phyloP scores from a whole-genome alignment of 108 stramenopile genomes.

The Chaetoceros tenuissimus region DNA sequence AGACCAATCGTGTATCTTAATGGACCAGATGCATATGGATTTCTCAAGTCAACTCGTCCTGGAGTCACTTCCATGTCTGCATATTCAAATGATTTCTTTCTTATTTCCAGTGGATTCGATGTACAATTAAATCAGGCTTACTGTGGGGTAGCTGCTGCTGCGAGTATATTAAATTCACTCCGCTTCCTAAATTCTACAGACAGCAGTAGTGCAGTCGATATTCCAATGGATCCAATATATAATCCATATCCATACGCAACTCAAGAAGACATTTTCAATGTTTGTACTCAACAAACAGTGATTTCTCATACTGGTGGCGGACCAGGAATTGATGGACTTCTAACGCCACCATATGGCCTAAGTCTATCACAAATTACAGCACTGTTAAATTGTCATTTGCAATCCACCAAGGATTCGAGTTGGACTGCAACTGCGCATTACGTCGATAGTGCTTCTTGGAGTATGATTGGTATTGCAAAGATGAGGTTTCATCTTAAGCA shows the following conservation, averaged over 20 bases:
- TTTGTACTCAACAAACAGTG: conserved; percentile 35
- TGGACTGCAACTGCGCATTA: conserved; percentile 32
- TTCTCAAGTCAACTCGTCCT: neutral
- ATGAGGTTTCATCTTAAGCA: conserved; percentile 41
- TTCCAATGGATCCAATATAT: conserved; percentile 62
- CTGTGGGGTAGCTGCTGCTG: conserved; percentile 61
- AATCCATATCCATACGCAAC: conserved; percentile 75
- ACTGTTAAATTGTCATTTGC: conserved; percentile 52
- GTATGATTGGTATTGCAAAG: conserved; percentile 16
- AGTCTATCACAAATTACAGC: conserved; percentile 33
- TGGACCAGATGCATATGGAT: neutral
- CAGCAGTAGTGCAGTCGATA: conserved; percentile 19
- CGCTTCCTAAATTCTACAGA: conserved; percentile 19
- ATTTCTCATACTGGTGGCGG: conserved; percentile 20
- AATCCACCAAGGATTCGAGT: conserved; percentile 11
- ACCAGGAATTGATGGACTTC: conserved; percentile 25
- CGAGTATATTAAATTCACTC: conserved; percentile 61
- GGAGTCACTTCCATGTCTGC: conserved; percentile 1
- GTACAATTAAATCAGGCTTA: conserved; percentile 82
- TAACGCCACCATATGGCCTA: conserved; percentile 46
- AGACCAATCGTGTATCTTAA: neutral
- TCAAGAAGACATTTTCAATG: conserved; percentile 39
- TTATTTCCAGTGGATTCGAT: conserved; percentile 63
- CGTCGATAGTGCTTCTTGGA: conserved; percentile 22
- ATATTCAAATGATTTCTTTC: conserved; percentile 54